phyloP scores from a whole-genome alignment of 2,329 filamentous ascomycete species.

The Diaporthe caulivora region DNA sequence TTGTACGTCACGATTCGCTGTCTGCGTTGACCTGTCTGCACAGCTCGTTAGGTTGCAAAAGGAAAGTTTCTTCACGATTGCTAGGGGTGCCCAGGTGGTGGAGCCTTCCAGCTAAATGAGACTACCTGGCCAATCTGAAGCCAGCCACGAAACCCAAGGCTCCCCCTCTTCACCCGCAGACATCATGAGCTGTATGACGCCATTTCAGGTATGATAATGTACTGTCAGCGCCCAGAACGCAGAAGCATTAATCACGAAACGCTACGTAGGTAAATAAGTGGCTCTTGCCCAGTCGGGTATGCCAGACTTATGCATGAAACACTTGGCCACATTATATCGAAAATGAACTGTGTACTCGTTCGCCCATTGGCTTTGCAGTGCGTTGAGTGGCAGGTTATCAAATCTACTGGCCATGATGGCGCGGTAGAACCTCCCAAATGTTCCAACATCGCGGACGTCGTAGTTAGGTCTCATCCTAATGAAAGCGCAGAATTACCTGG shows the following conservation, averaged over 20 bases:
- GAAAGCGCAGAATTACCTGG: neutral
- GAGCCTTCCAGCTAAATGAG: too few relatives aligned
- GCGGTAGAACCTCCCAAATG: neutral
- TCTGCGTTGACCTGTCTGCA: too few relatives aligned
- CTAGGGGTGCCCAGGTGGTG: neutral
- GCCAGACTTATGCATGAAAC: neutral
- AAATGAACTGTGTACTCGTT: neutral
- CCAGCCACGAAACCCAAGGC: too few relatives aligned
- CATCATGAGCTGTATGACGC: neutral
- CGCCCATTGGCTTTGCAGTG: neutral
- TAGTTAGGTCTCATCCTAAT: neutral
- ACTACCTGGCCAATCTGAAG: too few relatives aligned
- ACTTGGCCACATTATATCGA: neutral
- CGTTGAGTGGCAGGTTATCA: neutral
- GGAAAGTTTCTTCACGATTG: neutral
- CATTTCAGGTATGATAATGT: neutral
- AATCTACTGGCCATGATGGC: neutral
- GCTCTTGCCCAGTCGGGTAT: neutral
- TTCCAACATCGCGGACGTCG: neutral
- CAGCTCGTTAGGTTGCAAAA: too few relatives aligned
- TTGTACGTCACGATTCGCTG: neutral
- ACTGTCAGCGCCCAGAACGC: neutral
- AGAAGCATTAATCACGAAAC: too few relatives aligned
- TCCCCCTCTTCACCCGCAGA: neutral
- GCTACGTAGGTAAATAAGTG: neutral